Conservation (phyloP, 805 yeast genomes). For the Candida pseudoglaebosa region DNA sequence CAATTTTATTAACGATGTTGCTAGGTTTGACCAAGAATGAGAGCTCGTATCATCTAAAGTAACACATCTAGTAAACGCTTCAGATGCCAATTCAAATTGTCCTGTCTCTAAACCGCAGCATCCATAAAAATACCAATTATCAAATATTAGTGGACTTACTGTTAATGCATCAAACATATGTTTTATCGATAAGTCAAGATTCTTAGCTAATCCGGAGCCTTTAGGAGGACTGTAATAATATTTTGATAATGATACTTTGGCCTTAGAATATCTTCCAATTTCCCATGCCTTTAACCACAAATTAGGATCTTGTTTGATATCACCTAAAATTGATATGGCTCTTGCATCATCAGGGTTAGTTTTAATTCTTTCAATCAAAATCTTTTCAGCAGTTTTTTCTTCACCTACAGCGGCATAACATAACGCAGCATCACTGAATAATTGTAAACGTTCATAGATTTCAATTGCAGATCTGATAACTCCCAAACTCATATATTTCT, state of each 20-base stretch:
- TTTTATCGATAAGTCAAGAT: conserved; percentile 50
- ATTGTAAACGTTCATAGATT: conserved; percentile 72
- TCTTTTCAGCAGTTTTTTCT: conserved; percentile 57
- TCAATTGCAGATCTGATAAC: conserved; percentile 83
- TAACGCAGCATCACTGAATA: conserved; percentile 80
- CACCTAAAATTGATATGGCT: conserved; percentile 81
- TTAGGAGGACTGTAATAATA: conserved; percentile 66
- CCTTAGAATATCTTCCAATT: conserved; percentile 73
- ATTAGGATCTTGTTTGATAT: conserved; percentile 68
- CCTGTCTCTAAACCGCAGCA: conserved; percentile 76
- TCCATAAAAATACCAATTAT: conserved; percentile 91
- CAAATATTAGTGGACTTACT: conserved; percentile 68
- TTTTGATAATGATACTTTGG: conserved; percentile 78
- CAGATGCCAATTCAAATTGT: conserved; percentile 75
- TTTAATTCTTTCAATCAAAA: conserved; percentile 52
- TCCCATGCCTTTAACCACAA: conserved; percentile 89
- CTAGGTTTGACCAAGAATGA: conserved; percentile 88
- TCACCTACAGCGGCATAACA: conserved; percentile 87
- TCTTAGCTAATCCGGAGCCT: conserved; percentile 46
- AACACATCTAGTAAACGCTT: conserved; percentile 89
- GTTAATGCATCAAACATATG: conserved; percentile 74
- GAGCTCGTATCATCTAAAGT: conserved; percentile 76
- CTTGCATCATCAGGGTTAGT: conserved; percentile 73
- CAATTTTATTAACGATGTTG: conserved; percentile 66
- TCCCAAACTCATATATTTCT: conserved; percentile 81